Base-by-base conservation (phyloP, 2,329 filamentous ascomycete genomes). In the Hirsutella rhossiliensis region DNA sequence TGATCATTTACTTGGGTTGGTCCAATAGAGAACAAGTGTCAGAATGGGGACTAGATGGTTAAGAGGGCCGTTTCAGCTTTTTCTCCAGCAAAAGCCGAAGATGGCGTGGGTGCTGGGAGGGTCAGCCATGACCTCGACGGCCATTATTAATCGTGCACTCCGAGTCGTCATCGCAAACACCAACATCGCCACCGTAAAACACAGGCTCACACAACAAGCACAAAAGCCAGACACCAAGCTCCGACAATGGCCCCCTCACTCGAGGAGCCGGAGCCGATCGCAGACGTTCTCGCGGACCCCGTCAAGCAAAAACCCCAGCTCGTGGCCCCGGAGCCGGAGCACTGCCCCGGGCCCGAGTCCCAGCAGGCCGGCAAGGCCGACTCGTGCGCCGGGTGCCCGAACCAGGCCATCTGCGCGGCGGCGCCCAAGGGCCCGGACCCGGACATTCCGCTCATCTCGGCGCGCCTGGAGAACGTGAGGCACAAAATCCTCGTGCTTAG, bases 371-470 rank as follows among this genome's bases (percentile, higher is more conserved):
- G 80, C 49, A 72, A 72, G 47, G 77, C 78, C 42, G 89, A 95
- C 64, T 88, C 87, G 38, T 98, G 92, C 69, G 87, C 83, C 40
- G 89, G 89, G 43, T 98, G 92, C 59, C 92, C 92, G 2, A 98
- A 98, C 69, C 89, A 98, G 68, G 72, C 80, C 40, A 95, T 98
- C 56, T 98, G 92, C 69, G 89, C 90, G 17, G 86, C 89, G 1
- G 85, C 89, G 1, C 89, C 90, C 19, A 96, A 96, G 65, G 92
- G 90, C 0, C 90, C 92, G 2, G 92, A 98, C 61, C 90, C 90
- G 0, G 92, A 98, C 62, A 86, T 97, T 39, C 82, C 88, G 3
- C 63, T 92, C 52, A 96, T 98, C 55, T 84, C 88, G 15, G 77
- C 82, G 45, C 85, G 90, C 4, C 80, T 98, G 3, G 73, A 81